Percentiles rank a stretch among this genome's conserved stretches.
phyloP scores from a whole-genome alignment of 2,329 filamentous ascomycete genomes.

The Teratosphaeria nubilosa region DNA sequence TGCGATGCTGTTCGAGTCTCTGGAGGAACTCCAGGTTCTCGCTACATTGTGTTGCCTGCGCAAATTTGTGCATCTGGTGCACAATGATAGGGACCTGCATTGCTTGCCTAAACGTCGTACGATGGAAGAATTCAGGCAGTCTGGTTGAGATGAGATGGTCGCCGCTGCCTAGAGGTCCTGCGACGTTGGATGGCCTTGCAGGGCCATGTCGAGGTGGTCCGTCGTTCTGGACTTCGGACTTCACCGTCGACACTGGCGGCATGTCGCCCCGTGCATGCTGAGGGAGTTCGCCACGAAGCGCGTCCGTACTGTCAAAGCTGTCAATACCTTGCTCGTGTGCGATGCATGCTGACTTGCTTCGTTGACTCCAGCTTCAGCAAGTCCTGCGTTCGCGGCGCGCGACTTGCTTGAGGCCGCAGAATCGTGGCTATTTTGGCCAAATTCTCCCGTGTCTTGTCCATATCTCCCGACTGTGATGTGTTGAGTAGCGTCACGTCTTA shows the following conservation, averaged over 20 bases:
- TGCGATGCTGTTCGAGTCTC: constrained; percentile 1
- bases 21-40: constrained; percentile 9
- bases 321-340: not conserved
- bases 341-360: not conserved
- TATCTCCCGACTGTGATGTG: not conserved
- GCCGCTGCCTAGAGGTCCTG: not conserved
- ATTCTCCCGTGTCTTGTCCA: not conserved
- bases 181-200: not conserved
- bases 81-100: constrained; percentile 5
- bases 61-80: constrained; percentile 5
- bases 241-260: not conserved
- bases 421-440: not conserved
- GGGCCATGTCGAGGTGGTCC: not conserved
- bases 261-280: not conserved
- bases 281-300: not conserved
- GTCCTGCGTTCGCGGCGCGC: not conserved
- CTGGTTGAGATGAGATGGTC: not conserved
- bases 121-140: constrained; percentile 9
- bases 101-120: constrained; percentile 3
- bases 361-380: not conserved
- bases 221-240: not conserved
- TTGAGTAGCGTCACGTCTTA: not conserved
- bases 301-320: not conserved
- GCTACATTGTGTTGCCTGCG: constrained; percentile 3
- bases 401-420: not conserved